phyloP scores from a whole-genome alignment of 495 filamentous ascomycete species.

The Penicillium paxilli region DNA sequence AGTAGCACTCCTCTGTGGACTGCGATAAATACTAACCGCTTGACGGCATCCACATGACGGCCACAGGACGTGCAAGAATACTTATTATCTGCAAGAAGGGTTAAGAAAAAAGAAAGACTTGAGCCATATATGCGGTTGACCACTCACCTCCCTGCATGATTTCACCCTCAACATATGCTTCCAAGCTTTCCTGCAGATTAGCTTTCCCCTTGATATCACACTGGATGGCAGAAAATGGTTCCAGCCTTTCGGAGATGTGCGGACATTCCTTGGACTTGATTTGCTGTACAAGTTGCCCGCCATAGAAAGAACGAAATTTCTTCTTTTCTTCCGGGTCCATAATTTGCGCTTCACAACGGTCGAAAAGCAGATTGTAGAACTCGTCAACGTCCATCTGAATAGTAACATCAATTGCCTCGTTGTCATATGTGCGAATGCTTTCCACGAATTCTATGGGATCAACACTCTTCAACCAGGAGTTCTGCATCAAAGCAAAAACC shows the following conservation, averaged over 20 bases:
- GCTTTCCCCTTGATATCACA: conserved; percentile 96
- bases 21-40: conserved; percentile 71
- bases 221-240: conserved; percentile 93
- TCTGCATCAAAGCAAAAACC: conserved; percentile 85
- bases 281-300: conserved; percentile 90
- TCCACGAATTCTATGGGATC: conserved; percentile 73
- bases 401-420: conserved; percentile 78
- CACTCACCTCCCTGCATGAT: conserved; percentile 86
- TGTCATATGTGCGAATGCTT: conserved; percentile 80
- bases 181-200: conserved; percentile 79
- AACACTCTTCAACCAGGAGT: conserved; percentile 67
- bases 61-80: conserved; percentile 94
- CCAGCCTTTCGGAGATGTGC: conserved; percentile 87
- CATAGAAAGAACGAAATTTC: conserved; percentile 80
- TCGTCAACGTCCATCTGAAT: conserved; percentile 98
- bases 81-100: conserved; percentile 71
- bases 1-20: neutral
- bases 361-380: conserved; percentile 92
- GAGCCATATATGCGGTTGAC: neutral
- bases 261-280: conserved; percentile 92
- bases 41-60: conserved; percentile 90
- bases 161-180: conserved; percentile 93
- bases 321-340: conserved; percentile 65
- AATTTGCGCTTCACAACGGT: conserved; percentile 87
- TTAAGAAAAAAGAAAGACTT: conserved; percentile 19